Evolutionary conservation across 257 asterid species (phyloP), one percentile per base, ranked within the genome.

Genomic region (Thymus mandschuricus): DNA sequence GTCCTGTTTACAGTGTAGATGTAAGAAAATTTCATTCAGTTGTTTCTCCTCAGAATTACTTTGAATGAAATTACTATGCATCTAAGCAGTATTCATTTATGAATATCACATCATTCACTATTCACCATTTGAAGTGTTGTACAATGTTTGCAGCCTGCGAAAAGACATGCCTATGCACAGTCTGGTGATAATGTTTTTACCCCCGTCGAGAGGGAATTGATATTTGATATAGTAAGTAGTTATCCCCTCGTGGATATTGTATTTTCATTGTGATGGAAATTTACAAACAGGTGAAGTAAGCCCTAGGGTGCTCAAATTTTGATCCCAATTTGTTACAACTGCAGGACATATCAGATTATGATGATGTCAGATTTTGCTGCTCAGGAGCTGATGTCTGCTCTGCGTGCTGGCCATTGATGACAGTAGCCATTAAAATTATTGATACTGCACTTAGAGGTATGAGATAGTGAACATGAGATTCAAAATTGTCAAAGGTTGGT

Each of bases 301-400:
- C 68, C 33, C 30, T n/a, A 44, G 43, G 76, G 31, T 45, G 34
- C 68, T 61, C 62, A 72, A 60, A 40, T 52, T 64, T 63, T 74
- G 62, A 68, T 44, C 8, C 61, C 41, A 35, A 9, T 61, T 4
- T 43, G 31, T 69, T 78, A 7, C 61, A 54, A 64, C 10, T 15
- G 64, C 83, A 94, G 99, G 99, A 94, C 80, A 86, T 94, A 46
- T 87, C 97, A 63, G 97, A 94, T 73, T 94, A 94, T 68, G 98
- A 94, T 63, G 98, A 94, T 85, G 96, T 89, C 59, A 89, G 98
- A 78, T 91, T 82, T 84, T 94, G 98, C 86, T 94, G 97, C 86
- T 80, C 91, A 3, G 97, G 97, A 81, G 99, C 97, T 64, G 92
- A 91, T 81, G 95, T 89, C 71, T 94, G 99, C 79, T 78, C 89